phyloP scores from a whole-genome alignment of 345 rosid species.

The Aethionema arabicum region DNA sequence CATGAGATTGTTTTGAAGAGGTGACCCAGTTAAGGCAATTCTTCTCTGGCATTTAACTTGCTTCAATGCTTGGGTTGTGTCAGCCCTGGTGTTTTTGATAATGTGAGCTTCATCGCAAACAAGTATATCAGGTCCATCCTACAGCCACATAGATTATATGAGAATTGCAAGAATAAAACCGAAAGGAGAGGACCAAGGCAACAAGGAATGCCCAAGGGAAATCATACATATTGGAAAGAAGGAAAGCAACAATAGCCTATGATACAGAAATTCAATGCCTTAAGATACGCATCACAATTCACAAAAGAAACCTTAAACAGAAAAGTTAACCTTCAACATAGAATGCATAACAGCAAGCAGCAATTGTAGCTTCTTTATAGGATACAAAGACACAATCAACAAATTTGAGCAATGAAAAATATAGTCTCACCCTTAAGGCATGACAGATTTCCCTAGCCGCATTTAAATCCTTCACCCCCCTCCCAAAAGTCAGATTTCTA shows the following conservation, averaged over 20 bases:
- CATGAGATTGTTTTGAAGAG: conserved; percentile 99
- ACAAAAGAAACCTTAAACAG: not conserved
- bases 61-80: conserved; percentile 95
- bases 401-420: not conserved
- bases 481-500: conserved; percentile 88
- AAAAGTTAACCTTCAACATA: conserved; percentile 1
- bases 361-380: not conserved
- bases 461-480: conserved; percentile 67
- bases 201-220: conserved; percentile 5
- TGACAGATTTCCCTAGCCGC: conserved; percentile 65
- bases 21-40: conserved; percentile 99
- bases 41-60: conserved; percentile 96
- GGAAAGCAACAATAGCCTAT: not conserved
- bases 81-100: conserved; percentile 96
- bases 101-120: conserved; percentile 99
- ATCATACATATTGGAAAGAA: conserved; percentile 7
- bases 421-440: conserved; percentile 75
- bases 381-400: conserved; percentile 5
- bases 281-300: conserved; percentile 10
- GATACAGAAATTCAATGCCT: conserved; percentile 1
- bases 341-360: conserved; percentile 7
- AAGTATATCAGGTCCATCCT: conserved; percentile 99
- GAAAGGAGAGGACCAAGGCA: not conserved
- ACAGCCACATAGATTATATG: conserved; percentile 26
- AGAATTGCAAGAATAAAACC: conserved; percentile 25